Percentiles rank a stretch among this genome's conserved stretches.
These are phyloP conservation scores for Cryomyces minteri DNA, from an alignment of 495 filamentous ascomycete species.

Conservation along the genomic window DNA sequence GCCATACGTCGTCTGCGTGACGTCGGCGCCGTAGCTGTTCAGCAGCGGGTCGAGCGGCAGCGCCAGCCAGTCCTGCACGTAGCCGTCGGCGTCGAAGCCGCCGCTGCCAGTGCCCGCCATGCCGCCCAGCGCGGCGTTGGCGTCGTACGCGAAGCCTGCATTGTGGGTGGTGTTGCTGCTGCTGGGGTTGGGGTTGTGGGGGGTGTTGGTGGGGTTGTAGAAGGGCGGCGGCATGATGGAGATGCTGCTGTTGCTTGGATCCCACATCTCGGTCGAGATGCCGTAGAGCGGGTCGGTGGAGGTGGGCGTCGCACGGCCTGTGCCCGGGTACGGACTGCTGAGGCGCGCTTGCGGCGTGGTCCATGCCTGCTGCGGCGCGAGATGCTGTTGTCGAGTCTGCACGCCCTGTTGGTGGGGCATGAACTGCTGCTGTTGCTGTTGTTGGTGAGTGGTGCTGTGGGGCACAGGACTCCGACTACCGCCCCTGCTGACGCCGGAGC, in stretches of 20 bases:
- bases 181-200: slow-evolving; percentile 1
- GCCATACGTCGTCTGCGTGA: slow-evolving; percentile 21
- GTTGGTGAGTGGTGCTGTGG: background rate
- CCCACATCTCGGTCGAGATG: slow-evolving; percentile 22
- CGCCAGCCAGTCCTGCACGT: slow-evolving; percentile 26
- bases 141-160: background rate
- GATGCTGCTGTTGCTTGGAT: slow-evolving; percentile 21
- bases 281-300: slow-evolving; percentile 15
- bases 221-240: slow-evolving; percentile 28
- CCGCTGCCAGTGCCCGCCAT: background rate
- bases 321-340: background rate
- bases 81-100: background rate
- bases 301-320: slow-evolving; percentile 11
- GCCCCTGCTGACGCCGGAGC: slow-evolving; percentile 7
- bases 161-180: slow-evolving; percentile 1
- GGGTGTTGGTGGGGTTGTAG: slow-evolving; percentile 3
- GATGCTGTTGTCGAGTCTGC: background rate
- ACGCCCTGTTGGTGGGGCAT: background rate
- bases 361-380: slow-evolving; percentile 6
- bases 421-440: no score
- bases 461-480: slow-evolving; percentile 1
- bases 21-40: slow-evolving; percentile 15
- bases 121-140: background rate
- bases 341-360: background rate
- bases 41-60: slow-evolving; percentile 27